Conservation (phyloP, 352 stramenopile species). For the Phytophthora macrochlamydospora region DNA sequence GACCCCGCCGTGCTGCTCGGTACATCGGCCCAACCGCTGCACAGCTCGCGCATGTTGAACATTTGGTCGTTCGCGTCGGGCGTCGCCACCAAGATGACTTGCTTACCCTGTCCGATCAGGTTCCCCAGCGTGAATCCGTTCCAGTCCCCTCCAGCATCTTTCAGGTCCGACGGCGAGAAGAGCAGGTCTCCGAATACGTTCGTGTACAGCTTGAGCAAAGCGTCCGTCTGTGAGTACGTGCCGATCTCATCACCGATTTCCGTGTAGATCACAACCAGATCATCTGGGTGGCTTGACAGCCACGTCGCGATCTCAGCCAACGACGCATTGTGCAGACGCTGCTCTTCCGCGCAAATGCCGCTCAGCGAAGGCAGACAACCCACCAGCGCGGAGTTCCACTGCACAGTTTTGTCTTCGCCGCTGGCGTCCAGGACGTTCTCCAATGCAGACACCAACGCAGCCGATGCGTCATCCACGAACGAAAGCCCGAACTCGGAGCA, state of each 20-base stretch:
- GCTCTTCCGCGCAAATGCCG: constrained; percentile 70
- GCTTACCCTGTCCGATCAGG: constrained; percentile 53
- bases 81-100: constrained; percentile 53
- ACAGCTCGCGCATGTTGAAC: constrained; percentile 59
- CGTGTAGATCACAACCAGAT: constrained; percentile 64
- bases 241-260: constrained; percentile 55
- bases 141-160: constrained; percentile 43
- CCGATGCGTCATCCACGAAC: constrained; percentile 53
- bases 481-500: constrained; percentile 59
- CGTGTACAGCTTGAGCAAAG: constrained; percentile 55
- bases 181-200: constrained; percentile 52
- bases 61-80: constrained; percentile 57
- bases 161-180: constrained; percentile 54
- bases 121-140: constrained; percentile 52
- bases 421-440: constrained; percentile 42
- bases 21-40: constrained; percentile 47
- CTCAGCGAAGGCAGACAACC: constrained; percentile 76
- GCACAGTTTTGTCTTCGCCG: constrained; percentile 30
- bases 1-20: constrained; percentile 27
- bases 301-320: constrained; percentile 63
- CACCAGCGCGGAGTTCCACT: constrained; percentile 57
- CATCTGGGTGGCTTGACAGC: constrained; percentile 48
- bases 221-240: constrained; percentile 46
- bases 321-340: constrained; percentile 53
- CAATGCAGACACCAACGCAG: constrained; percentile 36